A percentile compares a stretch with the other conserved stretches of the same genome.
phyloP scores from a whole-genome alignment of 352 stramenopile genomes.

The Peronospora destructor region DNA sequence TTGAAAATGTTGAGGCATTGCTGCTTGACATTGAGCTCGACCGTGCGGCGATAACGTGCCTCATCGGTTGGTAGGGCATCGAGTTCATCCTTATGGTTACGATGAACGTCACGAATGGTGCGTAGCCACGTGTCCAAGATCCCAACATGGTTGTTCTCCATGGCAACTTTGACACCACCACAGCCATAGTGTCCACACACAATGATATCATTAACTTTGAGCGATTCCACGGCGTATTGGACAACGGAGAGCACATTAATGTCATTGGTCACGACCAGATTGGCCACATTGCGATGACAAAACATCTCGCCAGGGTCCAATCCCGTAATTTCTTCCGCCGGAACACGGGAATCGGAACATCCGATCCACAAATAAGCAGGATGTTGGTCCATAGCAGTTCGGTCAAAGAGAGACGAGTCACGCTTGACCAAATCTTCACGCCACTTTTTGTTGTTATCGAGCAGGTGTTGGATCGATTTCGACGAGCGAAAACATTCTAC shows the following conservation, averaged over 20 bases:
- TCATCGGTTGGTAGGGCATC: slow-evolving; percentile 25
- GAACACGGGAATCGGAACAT: slow-evolving; percentile 83
- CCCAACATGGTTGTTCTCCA: slow-evolving; percentile 72
- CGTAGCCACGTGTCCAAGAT: slow-evolving; percentile 88
- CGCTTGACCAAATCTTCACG: slow-evolving; percentile 42
- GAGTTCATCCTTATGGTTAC: slow-evolving; percentile 27
- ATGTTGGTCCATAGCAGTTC: slow-evolving; percentile 54
- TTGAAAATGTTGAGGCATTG: slow-evolving; percentile 85
- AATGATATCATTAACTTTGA: slow-evolving; percentile 89
- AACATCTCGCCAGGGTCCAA: slow-evolving; percentile 81
- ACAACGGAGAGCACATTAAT: slow-evolving; percentile 60
- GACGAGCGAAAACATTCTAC: slow-evolving; percentile 26
- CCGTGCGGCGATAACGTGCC: slow-evolving; percentile 38
- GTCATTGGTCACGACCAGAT: slow-evolving; percentile 64
- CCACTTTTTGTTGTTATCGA: slow-evolving; percentile 72
- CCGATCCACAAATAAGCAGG: slow-evolving; percentile 87
- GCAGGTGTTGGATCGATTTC: slow-evolving; percentile 46
- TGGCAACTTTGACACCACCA: slow-evolving; percentile 78
- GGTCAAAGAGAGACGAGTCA: slow-evolving; percentile 64
- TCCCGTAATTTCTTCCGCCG: slow-evolving; percentile 80
- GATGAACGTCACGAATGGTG: slow-evolving; percentile 75
- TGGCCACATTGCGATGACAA: slow-evolving; percentile 86
- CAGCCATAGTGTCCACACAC: slow-evolving; percentile 90
- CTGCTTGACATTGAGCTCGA: slow-evolving; percentile 83
- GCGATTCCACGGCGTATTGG: slow-evolving; percentile 78